Evolutionary conservation across 495 filamentous ascomycete genomes (phyloP).

Genomic region (Podospora fimiseda): DNA sequence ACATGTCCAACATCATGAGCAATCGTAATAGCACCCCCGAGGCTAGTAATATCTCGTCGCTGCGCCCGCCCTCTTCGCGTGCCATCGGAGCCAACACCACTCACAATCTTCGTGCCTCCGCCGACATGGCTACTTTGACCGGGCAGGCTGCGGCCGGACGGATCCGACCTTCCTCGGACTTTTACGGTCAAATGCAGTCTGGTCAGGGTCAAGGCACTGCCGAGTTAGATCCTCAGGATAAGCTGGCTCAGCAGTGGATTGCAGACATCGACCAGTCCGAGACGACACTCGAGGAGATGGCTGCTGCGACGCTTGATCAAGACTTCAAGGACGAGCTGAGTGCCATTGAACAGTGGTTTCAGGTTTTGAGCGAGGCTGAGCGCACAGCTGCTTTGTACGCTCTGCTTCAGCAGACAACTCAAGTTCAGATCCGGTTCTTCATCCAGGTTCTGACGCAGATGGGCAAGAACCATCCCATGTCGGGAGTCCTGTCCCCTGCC

Average conservation of each 20-base stretch:
- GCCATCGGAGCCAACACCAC: slow-evolving; percentile 62
- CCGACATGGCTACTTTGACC: slow-evolving; percentile 88
- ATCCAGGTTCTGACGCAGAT: slow-evolving; percentile 98
- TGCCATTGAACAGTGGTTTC: slow-evolving; percentile 99
- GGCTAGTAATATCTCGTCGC: slow-evolving; percentile 69
- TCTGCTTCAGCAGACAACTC: slow-evolving; percentile 92
- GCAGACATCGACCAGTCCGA: slow-evolving; percentile 98
- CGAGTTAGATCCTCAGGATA: slow-evolving; percentile 78
- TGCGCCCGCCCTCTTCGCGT: slow-evolving; percentile 84
- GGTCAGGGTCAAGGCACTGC: slow-evolving; percentile 51
- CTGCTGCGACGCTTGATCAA: slow-evolving; percentile 92
- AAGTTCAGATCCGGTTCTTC: slow-evolving; percentile 98
- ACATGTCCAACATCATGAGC: slow-evolving; percentile 65
- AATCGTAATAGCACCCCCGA: slow-evolving; percentile 98
- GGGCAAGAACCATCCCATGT: slow-evolving; percentile 97
- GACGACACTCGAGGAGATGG: slow-evolving; percentile 97
- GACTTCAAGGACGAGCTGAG: slow-evolving; percentile 99
- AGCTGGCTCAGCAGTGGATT: slow-evolving; percentile 96
- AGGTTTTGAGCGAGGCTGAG: slow-evolving; percentile 93
- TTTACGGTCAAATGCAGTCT: slow-evolving; percentile 69
- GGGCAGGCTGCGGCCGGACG: slow-evolving; percentile 67
- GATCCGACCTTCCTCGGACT: slow-evolving; percentile 92
- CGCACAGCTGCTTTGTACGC: slow-evolving; percentile 93
- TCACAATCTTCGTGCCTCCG: slow-evolving; percentile 88
- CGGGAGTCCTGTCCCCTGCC: slow-evolving; percentile 87